phyloP scores from a whole-genome alignment of 768 basidiomycete species.

The Mycena sanguinolenta region DNA sequence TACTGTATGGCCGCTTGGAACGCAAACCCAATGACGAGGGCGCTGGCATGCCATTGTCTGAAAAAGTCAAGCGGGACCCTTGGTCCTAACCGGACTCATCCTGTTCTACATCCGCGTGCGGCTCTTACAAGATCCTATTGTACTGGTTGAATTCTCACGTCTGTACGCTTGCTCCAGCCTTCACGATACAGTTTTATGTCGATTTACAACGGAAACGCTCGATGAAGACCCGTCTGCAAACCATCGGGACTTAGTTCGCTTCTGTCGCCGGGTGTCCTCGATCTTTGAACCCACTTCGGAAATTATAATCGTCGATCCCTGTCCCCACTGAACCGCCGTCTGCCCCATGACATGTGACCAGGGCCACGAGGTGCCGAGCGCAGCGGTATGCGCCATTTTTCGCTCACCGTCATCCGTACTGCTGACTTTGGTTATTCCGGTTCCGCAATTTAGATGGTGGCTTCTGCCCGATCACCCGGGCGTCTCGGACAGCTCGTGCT shows the following conservation, averaged over 20 bases:
- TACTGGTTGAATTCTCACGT: background rate
- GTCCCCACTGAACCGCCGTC: background rate
- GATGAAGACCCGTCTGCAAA: slow-evolving; percentile 21
- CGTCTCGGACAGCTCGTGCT: slow-evolving; percentile 6
- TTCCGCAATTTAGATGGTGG: background rate
- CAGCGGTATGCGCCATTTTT: slow-evolving; percentile 16
- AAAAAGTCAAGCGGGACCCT: slow-evolving; percentile 46
- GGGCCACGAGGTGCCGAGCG: slow-evolving; percentile 21
- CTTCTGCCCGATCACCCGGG: background rate
- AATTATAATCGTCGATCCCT: slow-evolving; percentile 20
- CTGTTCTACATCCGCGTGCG: slow-evolving; percentile 63
- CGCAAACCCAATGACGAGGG: slow-evolving; percentile 56
- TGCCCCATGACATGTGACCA: background rate
- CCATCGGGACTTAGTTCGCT: slow-evolving; percentile 17
- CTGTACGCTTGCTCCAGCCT: slow-evolving; percentile 14
- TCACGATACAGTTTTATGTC: background rate
- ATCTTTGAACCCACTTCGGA: slow-evolving; percentile 1
- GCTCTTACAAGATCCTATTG: slow-evolving; percentile 61
- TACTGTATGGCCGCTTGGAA: background rate
- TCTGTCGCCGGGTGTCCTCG: slow-evolving; percentile 1
- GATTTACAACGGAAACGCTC: slow-evolving; percentile 5
- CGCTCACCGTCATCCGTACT: background rate
- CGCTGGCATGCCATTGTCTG: slow-evolving; percentile 51
- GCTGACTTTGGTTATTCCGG: background rate
- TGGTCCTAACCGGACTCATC: slow-evolving; percentile 36